phyloP scores from a whole-genome alignment of 2,329 filamentous ascomycete species.

The Teratosphaeriaceae sp. region DNA sequence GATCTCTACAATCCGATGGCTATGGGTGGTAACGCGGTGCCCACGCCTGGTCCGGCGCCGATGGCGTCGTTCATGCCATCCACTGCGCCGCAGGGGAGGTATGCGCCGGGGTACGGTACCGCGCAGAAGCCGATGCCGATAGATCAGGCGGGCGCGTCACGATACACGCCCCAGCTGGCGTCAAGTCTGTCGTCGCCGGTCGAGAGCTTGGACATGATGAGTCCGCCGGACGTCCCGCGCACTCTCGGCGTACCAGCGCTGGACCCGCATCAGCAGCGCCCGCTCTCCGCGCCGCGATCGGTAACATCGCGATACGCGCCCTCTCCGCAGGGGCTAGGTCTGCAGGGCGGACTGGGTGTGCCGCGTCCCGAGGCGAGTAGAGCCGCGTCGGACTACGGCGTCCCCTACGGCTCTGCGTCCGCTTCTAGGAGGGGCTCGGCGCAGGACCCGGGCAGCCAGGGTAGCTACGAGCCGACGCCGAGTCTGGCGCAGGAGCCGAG shows the following conservation, averaged over 20 bases:
- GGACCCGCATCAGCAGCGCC: slow-evolving; percentile 9
- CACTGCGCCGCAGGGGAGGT: slow-evolving; percentile 21
- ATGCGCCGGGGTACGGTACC: slow-evolving; percentile 19
- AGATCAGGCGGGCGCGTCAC: not conserved
- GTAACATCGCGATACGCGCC: slow-evolving; percentile 21
- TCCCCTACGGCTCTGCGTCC: slow-evolving; percentile 18
- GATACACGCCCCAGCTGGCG: slow-evolving; percentile 7
- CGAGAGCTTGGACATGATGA: not conserved
- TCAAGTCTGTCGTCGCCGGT: not conserved
- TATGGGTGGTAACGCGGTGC: slow-evolving; percentile 23
- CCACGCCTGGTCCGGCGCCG: slow-evolving; percentile 8
- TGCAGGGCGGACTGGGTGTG: slow-evolving; percentile 14
- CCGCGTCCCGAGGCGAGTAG: slow-evolving; percentile 21
- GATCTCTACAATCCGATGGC: slow-evolving; percentile 61
- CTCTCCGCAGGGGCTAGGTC: slow-evolving; percentile 9
- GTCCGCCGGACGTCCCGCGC: not conserved
- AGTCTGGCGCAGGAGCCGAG: slow-evolving; percentile 19
- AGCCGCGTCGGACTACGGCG: slow-evolving; percentile 24
- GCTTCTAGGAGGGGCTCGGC: slow-evolving; percentile 23
- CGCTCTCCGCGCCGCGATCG: slow-evolving; percentile 18
- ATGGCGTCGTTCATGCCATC: slow-evolving; percentile 7
- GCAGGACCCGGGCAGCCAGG: slow-evolving; percentile 16
- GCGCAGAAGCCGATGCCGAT: slow-evolving; percentile 2
- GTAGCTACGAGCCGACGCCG: slow-evolving; percentile 26
- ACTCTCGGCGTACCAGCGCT: slow-evolving; percentile 7